phyloP scores from a whole-genome alignment of 306 rosid genomes.

The Ormosia semicastrata region DNA sequence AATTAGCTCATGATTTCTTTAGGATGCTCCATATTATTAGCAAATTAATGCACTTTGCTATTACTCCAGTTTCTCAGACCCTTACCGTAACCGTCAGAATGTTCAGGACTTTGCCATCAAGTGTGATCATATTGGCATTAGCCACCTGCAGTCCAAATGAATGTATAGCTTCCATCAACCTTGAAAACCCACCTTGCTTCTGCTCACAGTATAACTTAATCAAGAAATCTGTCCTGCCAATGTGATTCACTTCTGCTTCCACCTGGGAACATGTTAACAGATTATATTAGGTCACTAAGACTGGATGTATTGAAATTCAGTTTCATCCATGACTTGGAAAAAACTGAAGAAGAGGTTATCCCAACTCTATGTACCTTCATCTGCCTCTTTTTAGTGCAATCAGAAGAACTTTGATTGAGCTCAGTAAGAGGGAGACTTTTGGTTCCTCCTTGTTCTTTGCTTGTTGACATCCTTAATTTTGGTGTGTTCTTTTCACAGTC shows the following conservation, averaged over 20 bases:
- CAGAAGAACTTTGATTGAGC: constrained; percentile 27
- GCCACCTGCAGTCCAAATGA: constrained; percentile 63
- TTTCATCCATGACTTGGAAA: background rate
- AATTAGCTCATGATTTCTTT: background rate
- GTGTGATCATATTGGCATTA: constrained; percentile 59
- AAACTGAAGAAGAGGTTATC: background rate
- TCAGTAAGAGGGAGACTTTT: constrained; percentile 20
- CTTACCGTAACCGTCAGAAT: constrained; percentile 71
- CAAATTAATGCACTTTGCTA: constrained; percentile 5
- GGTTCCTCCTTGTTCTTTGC: constrained; percentile 26
- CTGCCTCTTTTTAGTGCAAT: constrained; percentile 22
- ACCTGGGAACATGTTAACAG: constrained; percentile 33
- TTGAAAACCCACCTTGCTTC: constrained; percentile 53
- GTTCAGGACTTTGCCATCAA: constrained; percentile 41
- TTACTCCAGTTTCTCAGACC: background rate
- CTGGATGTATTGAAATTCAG: background rate
- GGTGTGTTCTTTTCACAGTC: constrained; percentile 30
- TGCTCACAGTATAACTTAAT: constrained; percentile 49
- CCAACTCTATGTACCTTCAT: constrained; percentile 40
- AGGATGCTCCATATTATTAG: background rate
- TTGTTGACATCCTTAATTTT: constrained; percentile 14
- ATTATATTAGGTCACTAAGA: background rate
- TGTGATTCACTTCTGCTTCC: constrained; percentile 66
- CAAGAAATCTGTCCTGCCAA: constrained; percentile 45
- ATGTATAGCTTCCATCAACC: constrained; percentile 66